Base-by-base conservation (phyloP, 805 yeast species). In the Pichia heedii region DNA sequence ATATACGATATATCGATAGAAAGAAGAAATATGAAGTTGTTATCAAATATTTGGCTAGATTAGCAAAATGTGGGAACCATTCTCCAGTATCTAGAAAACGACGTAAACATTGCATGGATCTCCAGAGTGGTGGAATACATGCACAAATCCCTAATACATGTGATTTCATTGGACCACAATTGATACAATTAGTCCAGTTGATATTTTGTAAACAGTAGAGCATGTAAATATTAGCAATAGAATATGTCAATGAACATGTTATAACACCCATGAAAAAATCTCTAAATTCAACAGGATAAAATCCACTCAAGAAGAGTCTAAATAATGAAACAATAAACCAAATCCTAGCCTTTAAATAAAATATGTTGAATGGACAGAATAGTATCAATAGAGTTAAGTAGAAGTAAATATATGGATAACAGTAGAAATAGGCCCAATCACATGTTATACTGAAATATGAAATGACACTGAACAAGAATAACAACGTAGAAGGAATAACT, bases 191-290 rank as follows among this genome's bases (percentile, higher is more conserved):
- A 38, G 66, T 61, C 94, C 95, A 86, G 36, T 80, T 73, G 1
- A 76, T 71, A 1, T 79, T 72, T 57, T 85, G 86, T 24, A 87
- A 66, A 58, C 98, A 93, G 52, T 85, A 78, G 63, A 87, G 86
- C 61, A 88, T 75, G 1, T 93, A 83, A 35, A 85, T 63, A 51
- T 89, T 90, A 4, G 96, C 82, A 66, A 87, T 68, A 0, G 96
- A 74, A 63, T 93, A 93, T 1, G 96, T 84, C 54, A 93, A 68
- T 27, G 95, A 84, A 62, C 95, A 84, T 37, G 89, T 66, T 22
- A 90, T 78, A 61, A 93, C 98, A 21, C 97, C 98, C 43, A 89
- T 51, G 60, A 86, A 87, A 69, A 93, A 90, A 63, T 93, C 98
- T 45, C 89, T 73, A 58, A 93, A 93, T 63, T 90, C 97, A 41